phyloP scores from a whole-genome alignment of 108 stramenopile species.

The Mediolabrus comicus region DNA sequence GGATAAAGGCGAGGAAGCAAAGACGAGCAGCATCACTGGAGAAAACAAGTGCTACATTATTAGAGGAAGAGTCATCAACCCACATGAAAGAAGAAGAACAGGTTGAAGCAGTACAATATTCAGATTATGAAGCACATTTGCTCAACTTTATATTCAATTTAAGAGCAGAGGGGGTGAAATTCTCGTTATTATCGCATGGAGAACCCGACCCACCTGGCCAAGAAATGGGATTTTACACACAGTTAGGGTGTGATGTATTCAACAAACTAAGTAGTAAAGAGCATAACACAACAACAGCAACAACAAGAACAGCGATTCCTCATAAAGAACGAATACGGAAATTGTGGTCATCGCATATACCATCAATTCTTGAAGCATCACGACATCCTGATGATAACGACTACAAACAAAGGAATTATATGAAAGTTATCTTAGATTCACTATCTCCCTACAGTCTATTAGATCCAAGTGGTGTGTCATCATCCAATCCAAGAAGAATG shows the following conservation, averaged over 20 bases:
- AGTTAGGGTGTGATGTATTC: constrained; percentile 33
- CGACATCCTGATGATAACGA: constrained; percentile 28
- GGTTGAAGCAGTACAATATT: constrained; percentile 9
- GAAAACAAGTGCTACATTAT: neutral
- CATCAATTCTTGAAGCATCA: constrained; percentile 43
- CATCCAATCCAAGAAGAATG: neutral
- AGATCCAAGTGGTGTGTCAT: constrained; percentile 6
- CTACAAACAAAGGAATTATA: constrained; percentile 34
- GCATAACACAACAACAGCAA: neutral
- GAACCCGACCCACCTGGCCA: constrained; percentile 28
- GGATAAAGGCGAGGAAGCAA: constrained; percentile 4
- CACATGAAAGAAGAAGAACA: constrained; percentile 2
- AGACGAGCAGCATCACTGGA: neutral
- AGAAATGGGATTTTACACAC: constrained; percentile 30
- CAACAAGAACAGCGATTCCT: neutral
- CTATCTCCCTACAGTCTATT: constrained; percentile 32
- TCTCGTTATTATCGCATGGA: constrained; percentile 9
- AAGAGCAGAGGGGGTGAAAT: constrained; percentile 9
- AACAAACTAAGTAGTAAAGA: constrained; percentile 14
- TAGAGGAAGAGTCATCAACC: too few species aligned
- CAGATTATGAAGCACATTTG: constrained; percentile 12
- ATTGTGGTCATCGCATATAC: constrained; percentile 39
- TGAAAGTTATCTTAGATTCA: constrained; percentile 22
- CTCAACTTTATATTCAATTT: constrained; percentile 29
- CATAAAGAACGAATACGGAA: constrained; percentile 20